Percentiles rank a stretch among this genome's conserved stretches.
Conservation (phyloP, 495 filamentous ascomycete genomes). For the Peziza echinospora region DNA sequence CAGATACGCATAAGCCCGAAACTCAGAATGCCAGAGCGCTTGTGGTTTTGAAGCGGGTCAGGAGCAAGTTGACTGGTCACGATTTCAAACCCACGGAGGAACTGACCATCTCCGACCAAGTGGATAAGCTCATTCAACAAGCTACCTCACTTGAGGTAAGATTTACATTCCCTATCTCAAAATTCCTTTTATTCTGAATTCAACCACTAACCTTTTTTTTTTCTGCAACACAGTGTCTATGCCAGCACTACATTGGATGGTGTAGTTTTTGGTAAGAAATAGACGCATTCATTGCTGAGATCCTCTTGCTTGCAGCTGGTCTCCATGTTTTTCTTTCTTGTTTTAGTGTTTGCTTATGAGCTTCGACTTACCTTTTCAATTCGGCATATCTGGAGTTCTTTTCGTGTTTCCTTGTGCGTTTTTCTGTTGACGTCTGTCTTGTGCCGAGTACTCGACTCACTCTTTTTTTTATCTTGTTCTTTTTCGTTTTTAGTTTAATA, state of each 20-base stretch:
- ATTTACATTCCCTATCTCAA: too few relatives aligned
- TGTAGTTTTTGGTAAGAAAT: conserved; percentile 62
- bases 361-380: too few relatives aligned
- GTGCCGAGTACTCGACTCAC: too few relatives aligned
- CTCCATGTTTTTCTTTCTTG: too few relatives aligned
- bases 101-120: conserved; percentile 66
- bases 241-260: conserved; percentile 97
- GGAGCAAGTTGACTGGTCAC: conserved; percentile 73
- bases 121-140: conserved; percentile 81
- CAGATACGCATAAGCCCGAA: conserved; percentile 34
- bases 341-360: neutral
- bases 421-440: too few relatives aligned
- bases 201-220: neutral
- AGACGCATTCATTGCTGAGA: too few relatives aligned
- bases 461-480: too few relatives aligned
- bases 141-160: conserved; percentile 74
- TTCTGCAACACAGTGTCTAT: too few relatives aligned
- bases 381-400: neutral
- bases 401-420: neutral
- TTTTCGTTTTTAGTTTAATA: too few relatives aligned
- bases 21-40: conserved; percentile 82
- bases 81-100: conserved; percentile 53
- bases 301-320: too few relatives aligned
- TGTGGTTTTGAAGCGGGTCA: conserved; percentile 75
- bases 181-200: neutral